Evolutionary conservation across 2,329 filamentous ascomycete genomes (phyloP), one percentile per base, ranked within the genome.

Genomic region (Penicillium rolfsii): DNA sequence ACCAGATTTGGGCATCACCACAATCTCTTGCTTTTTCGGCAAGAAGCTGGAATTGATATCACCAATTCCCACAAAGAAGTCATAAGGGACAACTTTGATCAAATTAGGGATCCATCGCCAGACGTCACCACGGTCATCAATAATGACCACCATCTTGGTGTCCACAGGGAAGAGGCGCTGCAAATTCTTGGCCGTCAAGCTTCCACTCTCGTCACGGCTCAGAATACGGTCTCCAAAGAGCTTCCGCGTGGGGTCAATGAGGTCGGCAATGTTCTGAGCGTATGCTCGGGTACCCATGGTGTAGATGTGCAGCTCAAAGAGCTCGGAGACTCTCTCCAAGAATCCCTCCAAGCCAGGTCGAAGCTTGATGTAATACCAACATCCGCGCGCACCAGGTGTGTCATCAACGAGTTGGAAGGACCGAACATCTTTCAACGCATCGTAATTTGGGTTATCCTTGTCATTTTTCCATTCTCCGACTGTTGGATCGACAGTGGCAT

Each of bases 281-380:
- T 99, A 99, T n/a, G 94, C 91, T 65, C 95, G 87, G 24, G 95
- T 99, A 59, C 94, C 95, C 95, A 99, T 99, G 46, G 95, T 99
- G 81, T 99, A 99, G 64, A 99, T 94, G 75, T 99, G 95, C 71
- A 98, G 83, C 79, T 99, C 95, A 79, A 95, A 99, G 70, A 95
- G 81, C 71, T 88, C 84, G 0, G 92, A 87, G 52, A 97, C 84
- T 55, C 87, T 85, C 60, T 90, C 83, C 52, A 99, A 82, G 72
- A 99, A 99, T 45, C 89, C 85, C 64, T 87, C 83, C 54, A 98
- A 80, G 2, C 93, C 93, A 0, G 95, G 95, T 38, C 95, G 91
- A 80, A 97, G 87, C 81, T 99, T 99, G 81, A 99, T 96, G 77
- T 98, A 99, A 78, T 99, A 99, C 85, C 90, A 97, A 74, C 90